These are phyloP conservation scores for Apophysomyces ossiformis DNA, from an alignment of 371 early-diverging fungal genomes.

Conservation along the genomic window DNA sequence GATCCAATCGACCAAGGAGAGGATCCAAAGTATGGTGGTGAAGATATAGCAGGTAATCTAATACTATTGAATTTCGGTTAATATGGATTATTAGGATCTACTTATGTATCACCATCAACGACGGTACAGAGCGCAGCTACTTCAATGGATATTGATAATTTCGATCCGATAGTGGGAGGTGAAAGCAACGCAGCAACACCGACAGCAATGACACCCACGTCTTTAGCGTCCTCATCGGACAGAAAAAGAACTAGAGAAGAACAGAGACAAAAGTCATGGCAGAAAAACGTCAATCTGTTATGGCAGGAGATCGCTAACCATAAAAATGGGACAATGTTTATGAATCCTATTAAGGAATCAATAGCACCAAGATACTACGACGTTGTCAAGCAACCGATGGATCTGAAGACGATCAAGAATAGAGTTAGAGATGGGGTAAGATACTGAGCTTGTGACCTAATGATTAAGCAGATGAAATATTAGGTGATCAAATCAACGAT, in stretches of 20 bases:
- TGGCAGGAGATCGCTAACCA: conserved; percentile 89
- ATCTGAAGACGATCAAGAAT: conserved; percentile 82
- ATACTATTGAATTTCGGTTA: neutral
- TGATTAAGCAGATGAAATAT: neutral
- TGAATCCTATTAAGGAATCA: conserved; percentile 78
- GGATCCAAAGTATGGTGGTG: neutral
- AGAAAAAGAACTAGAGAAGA: conserved; percentile 23
- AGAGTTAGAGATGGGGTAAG: conserved; percentile 84
- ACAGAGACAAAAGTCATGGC: conserved; percentile 61
- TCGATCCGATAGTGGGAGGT: neutral
- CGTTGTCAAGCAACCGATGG: conserved; percentile 83
- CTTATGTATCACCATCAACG: neutral
- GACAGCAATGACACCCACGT: conserved; percentile 6
- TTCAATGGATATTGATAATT: neutral
- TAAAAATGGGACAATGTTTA: conserved; percentile 83
- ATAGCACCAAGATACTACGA: conserved; percentile 79
- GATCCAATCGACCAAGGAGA: neutral
- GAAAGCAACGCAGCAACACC: conserved; percentile 16
- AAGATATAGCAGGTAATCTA: conserved; percentile 1
- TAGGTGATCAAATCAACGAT: conserved; percentile 77
- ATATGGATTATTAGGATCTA: neutral
- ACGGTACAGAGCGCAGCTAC: neutral
- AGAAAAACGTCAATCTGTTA: conserved; percentile 73
- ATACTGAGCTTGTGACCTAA: neutral
- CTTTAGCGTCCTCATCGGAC: conserved; percentile 3